These are phyloP conservation scores for Malassezia globosa DNA, from an alignment of 1,284 basidiomycete genomes.

Conservation along the genomic window DNA sequence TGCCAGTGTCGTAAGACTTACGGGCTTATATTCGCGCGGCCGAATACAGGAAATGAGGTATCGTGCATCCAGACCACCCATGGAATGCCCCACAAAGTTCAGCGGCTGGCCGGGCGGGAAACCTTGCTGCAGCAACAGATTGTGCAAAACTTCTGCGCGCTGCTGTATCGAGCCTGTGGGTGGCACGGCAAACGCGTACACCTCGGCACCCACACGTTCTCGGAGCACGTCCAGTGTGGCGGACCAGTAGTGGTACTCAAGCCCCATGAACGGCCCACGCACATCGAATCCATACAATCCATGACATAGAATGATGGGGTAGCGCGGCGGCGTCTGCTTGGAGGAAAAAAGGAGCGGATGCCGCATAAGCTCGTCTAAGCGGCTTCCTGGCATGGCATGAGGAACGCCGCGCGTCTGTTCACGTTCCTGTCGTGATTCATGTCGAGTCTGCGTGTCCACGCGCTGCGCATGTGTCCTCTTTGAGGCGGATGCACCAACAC, in stretches of 20 bases:
- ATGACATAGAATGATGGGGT: slow-evolving; percentile 87
- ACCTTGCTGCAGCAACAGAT: slow-evolving; percentile 52
- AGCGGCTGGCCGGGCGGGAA: slow-evolving; percentile 61
- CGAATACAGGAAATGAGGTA: slow-evolving; percentile 76
- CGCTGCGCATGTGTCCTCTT: no score
- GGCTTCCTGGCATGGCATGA: slow-evolving; percentile 1
- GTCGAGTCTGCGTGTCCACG: no score
- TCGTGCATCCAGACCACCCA: slow-evolving; percentile 56
- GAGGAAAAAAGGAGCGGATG: slow-evolving; percentile 3
- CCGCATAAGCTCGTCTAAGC: slow-evolving; percentile 10
- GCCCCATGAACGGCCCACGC: slow-evolving; percentile 59
- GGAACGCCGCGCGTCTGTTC: neutral
- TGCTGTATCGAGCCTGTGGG: slow-evolving; percentile 82
- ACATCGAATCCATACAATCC: slow-evolving; percentile 83
- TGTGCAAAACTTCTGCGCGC: slow-evolving; percentile 67
- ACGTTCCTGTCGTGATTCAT: neutral
- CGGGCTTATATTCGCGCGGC: slow-evolving; percentile 68
- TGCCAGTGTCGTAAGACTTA: slow-evolving; percentile 77
- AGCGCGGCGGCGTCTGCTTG: slow-evolving; percentile 54
- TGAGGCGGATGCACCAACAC: neutral
- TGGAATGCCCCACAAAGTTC: slow-evolving; percentile 91
- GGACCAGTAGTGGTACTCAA: slow-evolving; percentile 84
- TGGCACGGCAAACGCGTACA: slow-evolving; percentile 89
- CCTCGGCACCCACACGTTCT: slow-evolving; percentile 74
- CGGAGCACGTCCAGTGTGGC: slow-evolving; percentile 72